Evolutionary conservation across 2,329 filamentous ascomycete genomes (phyloP).

Genomic region (Aspergillus niger): DNA sequence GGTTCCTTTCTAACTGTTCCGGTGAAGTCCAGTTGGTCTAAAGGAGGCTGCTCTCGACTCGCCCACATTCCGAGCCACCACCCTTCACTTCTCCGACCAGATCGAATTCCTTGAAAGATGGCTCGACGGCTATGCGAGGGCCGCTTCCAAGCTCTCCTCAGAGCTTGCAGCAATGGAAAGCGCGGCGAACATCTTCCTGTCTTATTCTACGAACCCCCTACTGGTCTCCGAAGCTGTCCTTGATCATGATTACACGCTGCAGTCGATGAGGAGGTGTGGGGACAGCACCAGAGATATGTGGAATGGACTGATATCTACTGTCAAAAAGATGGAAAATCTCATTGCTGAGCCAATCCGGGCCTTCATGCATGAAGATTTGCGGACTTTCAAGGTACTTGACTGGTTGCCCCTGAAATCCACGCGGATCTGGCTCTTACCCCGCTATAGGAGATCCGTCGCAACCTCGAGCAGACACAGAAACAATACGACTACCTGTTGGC

Average conservation of each 20-base stretch:
- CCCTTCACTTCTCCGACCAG: constrained; percentile 86
- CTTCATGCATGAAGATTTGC: constrained; percentile 78
- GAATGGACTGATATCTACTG: constrained; percentile 70
- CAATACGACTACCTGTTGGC: constrained; percentile 79
- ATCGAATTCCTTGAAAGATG: constrained; percentile 88
- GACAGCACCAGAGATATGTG: constrained; percentile 89
- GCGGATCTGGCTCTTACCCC: constrained; percentile 20
- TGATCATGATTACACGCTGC: constrained; percentile 91
- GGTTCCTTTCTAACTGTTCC: constrained; percentile 16
- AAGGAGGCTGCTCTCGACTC: constrained; percentile 97
- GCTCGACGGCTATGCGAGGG: constrained; percentile 73
- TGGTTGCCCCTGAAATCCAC: constrained; percentile 7
- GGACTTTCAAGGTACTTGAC: constrained; percentile 68
- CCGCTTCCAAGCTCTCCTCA: constrained; percentile 61
- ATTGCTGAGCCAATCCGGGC: constrained; percentile 78
- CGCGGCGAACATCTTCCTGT: constrained; percentile 73
- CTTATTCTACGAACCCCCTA: constrained; percentile 71
- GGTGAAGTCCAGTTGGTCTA: constrained; percentile 71
- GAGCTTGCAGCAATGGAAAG: constrained; percentile 76
- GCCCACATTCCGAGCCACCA: constrained; percentile 87
- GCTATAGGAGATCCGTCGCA: constrained; percentile 66
- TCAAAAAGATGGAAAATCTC: constrained; percentile 74
- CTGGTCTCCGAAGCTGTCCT: constrained; percentile 79
- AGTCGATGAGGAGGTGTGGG: constrained; percentile 80
- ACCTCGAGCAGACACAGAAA: constrained; percentile 78